Percentiles rank a stretch among this genome's conserved stretches.
These are phyloP conservation scores for Lasiosphaeria ovina DNA, from an alignment of 495 filamentous ascomycete genomes.

Conservation along the genomic window DNA sequence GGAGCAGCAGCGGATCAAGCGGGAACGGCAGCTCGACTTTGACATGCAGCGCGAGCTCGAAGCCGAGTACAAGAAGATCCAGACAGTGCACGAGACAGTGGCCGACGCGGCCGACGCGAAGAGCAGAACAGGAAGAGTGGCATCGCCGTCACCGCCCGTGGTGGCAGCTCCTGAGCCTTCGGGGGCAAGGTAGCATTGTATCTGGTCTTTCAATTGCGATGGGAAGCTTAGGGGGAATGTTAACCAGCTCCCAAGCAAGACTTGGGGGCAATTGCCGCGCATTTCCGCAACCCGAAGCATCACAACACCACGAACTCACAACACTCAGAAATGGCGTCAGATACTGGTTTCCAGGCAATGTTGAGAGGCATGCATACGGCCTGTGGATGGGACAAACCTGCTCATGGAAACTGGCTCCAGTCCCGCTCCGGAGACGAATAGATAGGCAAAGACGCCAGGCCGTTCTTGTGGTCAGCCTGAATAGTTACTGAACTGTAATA, in stretches of 20 bases:
- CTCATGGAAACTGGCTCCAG: too few relatives aligned
- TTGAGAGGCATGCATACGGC: too few relatives aligned
- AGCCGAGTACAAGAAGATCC: slow-evolving; percentile 85
- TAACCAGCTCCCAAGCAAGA: not conserved
- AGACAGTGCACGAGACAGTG: slow-evolving; percentile 51
- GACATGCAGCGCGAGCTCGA: slow-evolving; percentile 84
- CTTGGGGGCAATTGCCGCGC: too few relatives aligned
- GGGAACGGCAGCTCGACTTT: slow-evolving; percentile 87
- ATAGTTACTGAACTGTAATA: too few relatives aligned
- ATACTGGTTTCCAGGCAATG: too few relatives aligned
- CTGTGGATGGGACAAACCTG: too few relatives aligned
- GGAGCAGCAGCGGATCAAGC: slow-evolving; percentile 87
- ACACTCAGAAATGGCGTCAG: too few relatives aligned
- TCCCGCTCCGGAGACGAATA: too few relatives aligned
- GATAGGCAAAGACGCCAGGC: too few relatives aligned
- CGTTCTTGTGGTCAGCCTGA: too few relatives aligned
- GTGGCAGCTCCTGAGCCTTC: not conserved
- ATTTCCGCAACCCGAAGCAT: too few relatives aligned
- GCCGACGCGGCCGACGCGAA: slow-evolving; percentile 17
- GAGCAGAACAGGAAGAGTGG: not conserved
- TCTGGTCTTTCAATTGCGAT: not conserved
- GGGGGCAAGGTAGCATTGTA: slow-evolving; percentile 15
- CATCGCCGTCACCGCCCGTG: not conserved
- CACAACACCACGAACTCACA: too few relatives aligned
- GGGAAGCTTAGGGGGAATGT: not conserved